Percentiles rank a stretch among this genome's conserved stretches.
Evolutionary conservation across 139 green algal genomes (phyloP).

Genomic region (Mychonastes homosphaera): DNA sequence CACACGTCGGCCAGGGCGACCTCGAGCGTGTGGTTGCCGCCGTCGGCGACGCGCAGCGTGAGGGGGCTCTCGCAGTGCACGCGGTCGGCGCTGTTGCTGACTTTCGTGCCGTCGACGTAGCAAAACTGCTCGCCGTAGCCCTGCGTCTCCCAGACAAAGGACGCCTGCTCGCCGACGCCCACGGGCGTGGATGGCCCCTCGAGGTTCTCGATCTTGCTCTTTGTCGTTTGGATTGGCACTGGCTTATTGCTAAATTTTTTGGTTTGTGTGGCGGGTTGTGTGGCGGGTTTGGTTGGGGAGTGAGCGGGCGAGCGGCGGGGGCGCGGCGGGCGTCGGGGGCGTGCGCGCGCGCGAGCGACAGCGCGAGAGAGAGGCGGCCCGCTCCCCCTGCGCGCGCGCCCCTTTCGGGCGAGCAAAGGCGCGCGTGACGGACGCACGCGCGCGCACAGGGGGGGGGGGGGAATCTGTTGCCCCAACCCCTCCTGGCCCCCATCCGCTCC

Average conservation of each 20-base stretch:
- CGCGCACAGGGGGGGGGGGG: too few relatives aligned
- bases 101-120: constrained; percentile 16
- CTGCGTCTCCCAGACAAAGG: constrained; percentile 19
- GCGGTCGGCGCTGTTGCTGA: constrained; percentile 14
- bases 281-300: too few relatives aligned
- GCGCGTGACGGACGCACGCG: too few relatives aligned
- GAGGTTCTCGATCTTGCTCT: constrained; percentile 16
- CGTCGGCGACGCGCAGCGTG: constrained; percentile 14
- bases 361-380: too few relatives aligned
- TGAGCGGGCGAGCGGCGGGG: too few relatives aligned
- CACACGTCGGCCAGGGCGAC: constrained; percentile 19
- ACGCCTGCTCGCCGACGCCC: not conserved
- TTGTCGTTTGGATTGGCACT: constrained; percentile 15
- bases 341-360: too few relatives aligned
- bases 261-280: too few relatives aligned
- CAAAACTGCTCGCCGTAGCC: constrained; percentile 25
- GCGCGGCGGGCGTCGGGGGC: too few relatives aligned
- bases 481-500: too few relatives aligned
- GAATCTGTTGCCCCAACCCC: too few relatives aligned
- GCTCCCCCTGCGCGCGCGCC: too few relatives aligned
- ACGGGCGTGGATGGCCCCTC: constrained; percentile 9
- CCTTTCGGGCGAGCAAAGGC: too few relatives aligned
- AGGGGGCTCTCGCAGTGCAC: constrained; percentile 19
- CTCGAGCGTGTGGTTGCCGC: constrained; percentile 21
- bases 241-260: constrained; percentile 22